These are phyloP conservation scores for Ehretia macrophylla DNA, from an alignment of 257 asterid species.

Conservation along the genomic window DNA sequence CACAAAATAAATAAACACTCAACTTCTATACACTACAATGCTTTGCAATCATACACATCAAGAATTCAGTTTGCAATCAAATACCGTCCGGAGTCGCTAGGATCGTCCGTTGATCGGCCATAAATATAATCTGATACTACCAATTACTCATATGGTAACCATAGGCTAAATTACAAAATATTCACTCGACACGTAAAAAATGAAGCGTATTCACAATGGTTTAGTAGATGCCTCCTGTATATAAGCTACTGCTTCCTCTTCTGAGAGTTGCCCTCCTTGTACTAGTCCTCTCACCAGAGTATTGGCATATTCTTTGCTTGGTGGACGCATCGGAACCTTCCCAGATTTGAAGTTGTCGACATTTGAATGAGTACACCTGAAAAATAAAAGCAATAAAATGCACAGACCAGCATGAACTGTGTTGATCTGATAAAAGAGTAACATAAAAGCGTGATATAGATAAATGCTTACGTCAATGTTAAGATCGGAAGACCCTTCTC, in stretches of 20 bases:
- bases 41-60: too few species aligned
- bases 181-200: neutral
- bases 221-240: slow-evolving; percentile 55
- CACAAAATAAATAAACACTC: too few species aligned
- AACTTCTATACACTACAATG: too few species aligned
- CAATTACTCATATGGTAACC: neutral
- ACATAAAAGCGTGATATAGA: neutral
- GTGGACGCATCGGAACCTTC: slow-evolving; percentile 41
- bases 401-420: neutral
- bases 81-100: neutral
- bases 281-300: slow-evolving; percentile 75
- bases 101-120: too few species aligned
- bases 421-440: neutral
- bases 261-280: slow-evolving; percentile 70
- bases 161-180: neutral
- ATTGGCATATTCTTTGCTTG: slow-evolving; percentile 55
- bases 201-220: slow-evolving; percentile 33
- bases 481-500: slow-evolving; percentile 67
- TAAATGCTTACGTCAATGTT: slow-evolving; percentile 76
- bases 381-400: slow-evolving; percentile 9
- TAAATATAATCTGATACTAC: neutral
- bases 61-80: neutral
- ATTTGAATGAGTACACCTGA: slow-evolving; percentile 63
- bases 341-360: slow-evolving; percentile 62
- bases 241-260: slow-evolving; percentile 69